A percentile compares a stretch with the other conserved stretches of the same genome.
phyloP scores from a whole-genome alignment of 2,329 filamentous ascomycete genomes.

The Polychaeton citri region DNA sequence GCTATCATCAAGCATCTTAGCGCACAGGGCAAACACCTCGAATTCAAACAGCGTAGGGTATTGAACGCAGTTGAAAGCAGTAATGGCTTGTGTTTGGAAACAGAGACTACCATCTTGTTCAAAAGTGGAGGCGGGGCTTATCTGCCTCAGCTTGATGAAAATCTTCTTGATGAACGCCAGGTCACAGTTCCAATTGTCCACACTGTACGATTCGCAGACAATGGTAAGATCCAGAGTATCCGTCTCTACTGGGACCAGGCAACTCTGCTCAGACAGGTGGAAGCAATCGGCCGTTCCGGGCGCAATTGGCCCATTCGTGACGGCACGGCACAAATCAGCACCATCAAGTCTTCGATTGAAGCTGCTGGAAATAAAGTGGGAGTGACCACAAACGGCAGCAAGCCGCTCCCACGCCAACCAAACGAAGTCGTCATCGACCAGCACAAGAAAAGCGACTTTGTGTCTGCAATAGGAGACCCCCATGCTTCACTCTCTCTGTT shows the following conservation, averaged over 20 bases:
- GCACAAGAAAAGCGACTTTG: slow-evolving; percentile 18
- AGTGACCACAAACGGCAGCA: slow-evolving; percentile 14
- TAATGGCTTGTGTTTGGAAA: slow-evolving; percentile 58
- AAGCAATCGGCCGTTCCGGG: slow-evolving; percentile 79
- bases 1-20: slow-evolving; percentile 74
- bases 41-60: slow-evolving; percentile 69
- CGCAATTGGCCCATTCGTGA: slow-evolving; percentile 94
- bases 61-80: slow-evolving; percentile 60
- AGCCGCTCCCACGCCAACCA: slow-evolving; percentile 14
- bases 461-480: slow-evolving; percentile 28
- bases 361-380: slow-evolving; percentile 13
- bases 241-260: slow-evolving; percentile 93
- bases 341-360: slow-evolving; percentile 30
- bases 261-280: slow-evolving; percentile 79
- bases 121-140: slow-evolving; percentile 68
- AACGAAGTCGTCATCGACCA: slow-evolving; percentile 13
- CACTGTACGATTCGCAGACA: slow-evolving; percentile 68
- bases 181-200: slow-evolving; percentile 79
- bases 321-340: slow-evolving; percentile 65
- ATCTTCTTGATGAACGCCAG: slow-evolving; percentile 73
- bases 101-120: slow-evolving; percentile 76
- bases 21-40: slow-evolving; percentile 57
- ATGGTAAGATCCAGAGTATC: slow-evolving; percentile 72
- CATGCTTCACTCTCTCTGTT: slow-evolving; percentile 65
- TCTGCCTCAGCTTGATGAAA: slow-evolving; percentile 81